These are phyloP conservation scores for Acidomyces sp. DNA, from an alignment of 495 filamentous ascomycete genomes.

Conservation along the genomic window DNA sequence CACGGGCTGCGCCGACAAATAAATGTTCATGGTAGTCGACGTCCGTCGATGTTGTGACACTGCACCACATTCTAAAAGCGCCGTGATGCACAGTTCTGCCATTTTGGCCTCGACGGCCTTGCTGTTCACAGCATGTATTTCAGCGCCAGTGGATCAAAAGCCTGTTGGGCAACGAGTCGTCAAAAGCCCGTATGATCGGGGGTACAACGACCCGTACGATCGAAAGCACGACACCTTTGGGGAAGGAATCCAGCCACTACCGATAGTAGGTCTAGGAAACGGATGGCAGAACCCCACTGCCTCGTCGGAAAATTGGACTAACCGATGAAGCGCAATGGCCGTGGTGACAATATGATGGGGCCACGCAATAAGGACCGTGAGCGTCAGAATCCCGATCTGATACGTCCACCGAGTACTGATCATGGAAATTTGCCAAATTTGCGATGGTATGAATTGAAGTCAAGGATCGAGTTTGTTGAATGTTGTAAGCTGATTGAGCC, in stretches of 20 bases:
- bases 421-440: slow-evolving; percentile 49
- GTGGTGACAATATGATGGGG: slow-evolving; percentile 48
- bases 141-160: too few species aligned
- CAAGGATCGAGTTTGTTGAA: background rate
- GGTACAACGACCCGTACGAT: slow-evolving; percentile 37
- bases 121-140: too few species aligned
- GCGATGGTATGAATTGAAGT: slow-evolving; percentile 24
- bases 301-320: too few species aligned
- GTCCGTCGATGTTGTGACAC: too few species aligned
- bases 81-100: too few species aligned
- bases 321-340: slow-evolving; percentile 39
- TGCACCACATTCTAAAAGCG: too few species aligned
- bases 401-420: slow-evolving; percentile 53
- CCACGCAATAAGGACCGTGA: slow-evolving; percentile 52
- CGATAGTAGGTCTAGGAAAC: slow-evolving; percentile 32
- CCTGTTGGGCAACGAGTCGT: too few species aligned
- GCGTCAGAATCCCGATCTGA: slow-evolving; percentile 49
- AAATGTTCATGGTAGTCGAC: too few species aligned
- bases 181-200: too few species aligned
- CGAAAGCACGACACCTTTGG: slow-evolving; percentile 45
- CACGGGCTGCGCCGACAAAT: too few species aligned
- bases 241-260: slow-evolving; percentile 45
- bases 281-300: background rate
- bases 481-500: background rate
- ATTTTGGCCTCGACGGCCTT: too few species aligned